phyloP scores from a whole-genome alignment of 257 asterid genomes.

The Rauvolfia tetraphylla region DNA sequence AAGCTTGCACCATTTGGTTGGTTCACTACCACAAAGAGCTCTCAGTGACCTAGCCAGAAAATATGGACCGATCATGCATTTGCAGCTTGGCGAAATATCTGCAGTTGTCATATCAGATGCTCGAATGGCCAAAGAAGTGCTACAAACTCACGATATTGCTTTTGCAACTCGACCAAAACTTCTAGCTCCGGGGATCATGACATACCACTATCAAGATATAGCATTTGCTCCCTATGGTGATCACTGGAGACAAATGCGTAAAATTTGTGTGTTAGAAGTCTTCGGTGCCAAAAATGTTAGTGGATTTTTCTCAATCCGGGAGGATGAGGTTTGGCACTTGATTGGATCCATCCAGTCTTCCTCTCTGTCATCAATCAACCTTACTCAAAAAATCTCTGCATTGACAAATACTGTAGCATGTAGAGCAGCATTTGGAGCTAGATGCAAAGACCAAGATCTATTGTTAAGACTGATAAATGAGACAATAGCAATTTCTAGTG shows the following conservation, averaged over 20 bases:
- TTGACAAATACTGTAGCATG: constrained; percentile 3
- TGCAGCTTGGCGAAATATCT: too few relatives aligned
- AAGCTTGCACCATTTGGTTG: background rate
- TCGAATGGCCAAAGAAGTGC: too few relatives aligned
- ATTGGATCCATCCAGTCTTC: too few relatives aligned
- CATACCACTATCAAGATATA: too few relatives aligned
- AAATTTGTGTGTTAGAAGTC: constrained; percentile 22
- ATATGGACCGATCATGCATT: constrained; percentile 23
- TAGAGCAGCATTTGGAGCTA: constrained; percentile 24
- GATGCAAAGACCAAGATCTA: constrained; percentile 20
- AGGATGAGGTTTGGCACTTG: too few relatives aligned
- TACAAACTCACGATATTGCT: constrained; percentile 20
- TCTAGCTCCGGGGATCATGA: background rate
- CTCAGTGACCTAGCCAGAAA: constrained; percentile 10
- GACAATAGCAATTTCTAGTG: background rate
- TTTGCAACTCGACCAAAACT: background rate
- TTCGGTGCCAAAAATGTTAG: constrained; percentile 14
- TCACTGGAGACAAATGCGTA: too few relatives aligned
- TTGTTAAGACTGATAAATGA: background rate
- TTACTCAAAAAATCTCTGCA: too few relatives aligned
- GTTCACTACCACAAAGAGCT: constrained; percentile 9
- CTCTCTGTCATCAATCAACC: too few relatives aligned
- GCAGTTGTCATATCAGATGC: too few relatives aligned
- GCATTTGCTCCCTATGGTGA: too few relatives aligned
- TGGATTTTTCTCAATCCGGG: too few relatives aligned